These are phyloP conservation scores for Trametes meyenii DNA, from an alignment of 768 basidiomycete genomes.

Conservation along the genomic window DNA sequence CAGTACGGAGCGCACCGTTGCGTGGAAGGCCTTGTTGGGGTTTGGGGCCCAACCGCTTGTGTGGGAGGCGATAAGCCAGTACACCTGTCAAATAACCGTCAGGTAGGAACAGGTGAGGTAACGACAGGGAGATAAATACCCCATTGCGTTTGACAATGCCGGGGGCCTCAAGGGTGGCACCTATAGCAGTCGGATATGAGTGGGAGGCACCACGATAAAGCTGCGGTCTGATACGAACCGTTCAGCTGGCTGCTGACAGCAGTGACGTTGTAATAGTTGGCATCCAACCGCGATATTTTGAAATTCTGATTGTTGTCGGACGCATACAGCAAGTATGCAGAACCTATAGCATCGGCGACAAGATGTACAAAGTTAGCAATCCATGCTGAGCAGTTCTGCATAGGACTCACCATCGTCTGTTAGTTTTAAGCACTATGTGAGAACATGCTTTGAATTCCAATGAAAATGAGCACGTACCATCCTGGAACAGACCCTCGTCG, in stretches of 20 bases:
- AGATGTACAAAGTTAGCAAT: background rate
- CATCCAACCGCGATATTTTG: constrained; percentile 60
- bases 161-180: constrained; percentile 60
- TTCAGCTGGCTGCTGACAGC: constrained; percentile 48
- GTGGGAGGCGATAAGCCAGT: constrained; percentile 62
- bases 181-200: constrained; percentile 31
- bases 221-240: constrained; percentile 36
- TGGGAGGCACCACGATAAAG: background rate
- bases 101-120: background rate
- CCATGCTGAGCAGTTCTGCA: background rate
- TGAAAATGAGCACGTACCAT: constrained; percentile 40
- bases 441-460: background rate
- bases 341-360: constrained; percentile 29
- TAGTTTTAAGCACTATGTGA: background rate
- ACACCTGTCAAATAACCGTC: constrained; percentile 38
- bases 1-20: constrained; percentile 41
- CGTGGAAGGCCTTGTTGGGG: constrained; percentile 60
- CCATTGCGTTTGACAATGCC: constrained; percentile 62
- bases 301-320: constrained; percentile 72
- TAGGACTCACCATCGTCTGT: constrained; percentile 7
- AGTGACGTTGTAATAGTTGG: constrained; percentile 61
- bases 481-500: constrained; percentile 61
- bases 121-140: constrained; percentile 33
- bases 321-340: constrained; percentile 62
- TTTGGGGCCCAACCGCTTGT: constrained; percentile 60